Conservation (phyloP, 495 filamentous ascomycete species). For the Xylaria longipes region DNA sequence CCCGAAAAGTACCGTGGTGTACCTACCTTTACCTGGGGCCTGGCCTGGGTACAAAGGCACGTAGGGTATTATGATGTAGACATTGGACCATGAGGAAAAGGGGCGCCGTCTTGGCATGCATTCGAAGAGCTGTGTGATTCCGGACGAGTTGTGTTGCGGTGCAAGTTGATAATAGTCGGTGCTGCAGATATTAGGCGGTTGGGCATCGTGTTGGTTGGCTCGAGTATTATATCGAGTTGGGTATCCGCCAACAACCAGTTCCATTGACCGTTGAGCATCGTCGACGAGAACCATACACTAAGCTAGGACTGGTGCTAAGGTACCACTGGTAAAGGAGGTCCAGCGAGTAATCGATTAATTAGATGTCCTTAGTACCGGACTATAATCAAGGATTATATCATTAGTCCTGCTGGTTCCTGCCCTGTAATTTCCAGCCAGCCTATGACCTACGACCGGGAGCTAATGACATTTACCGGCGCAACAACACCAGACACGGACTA, state of each 20-base stretch:
- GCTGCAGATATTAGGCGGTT: background rate
- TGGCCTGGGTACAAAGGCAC: too few species aligned
- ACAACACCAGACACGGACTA: too few species aligned
- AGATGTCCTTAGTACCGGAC: background rate
- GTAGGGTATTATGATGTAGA: too few species aligned
- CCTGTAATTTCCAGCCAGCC: constrained; percentile 23
- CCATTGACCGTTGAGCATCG: background rate
- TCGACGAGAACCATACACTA: background rate
- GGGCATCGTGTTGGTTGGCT: background rate
- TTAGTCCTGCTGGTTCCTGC: constrained; percentile 12
- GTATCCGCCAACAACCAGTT: background rate
- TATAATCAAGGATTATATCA: background rate
- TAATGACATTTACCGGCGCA: constrained; percentile 19
- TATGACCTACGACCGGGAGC: constrained; percentile 18
- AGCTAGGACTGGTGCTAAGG: background rate
- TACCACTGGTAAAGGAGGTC: too few species aligned
- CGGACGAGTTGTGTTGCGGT: constrained; percentile 2
- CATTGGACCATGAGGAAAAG: constrained; percentile 20
- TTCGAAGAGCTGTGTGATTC: constrained; percentile 13
- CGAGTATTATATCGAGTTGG: background rate
- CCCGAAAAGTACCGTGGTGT: background rate
- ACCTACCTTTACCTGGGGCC: too few species aligned
- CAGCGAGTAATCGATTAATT: too few species aligned
- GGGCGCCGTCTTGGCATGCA: constrained; percentile 23
- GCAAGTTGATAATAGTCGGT: background rate